Evolutionary conservation across 345 rosid genomes (phyloP), one percentile per base, ranked within the genome.

Genomic region (Gossypium arboreum): DNA sequence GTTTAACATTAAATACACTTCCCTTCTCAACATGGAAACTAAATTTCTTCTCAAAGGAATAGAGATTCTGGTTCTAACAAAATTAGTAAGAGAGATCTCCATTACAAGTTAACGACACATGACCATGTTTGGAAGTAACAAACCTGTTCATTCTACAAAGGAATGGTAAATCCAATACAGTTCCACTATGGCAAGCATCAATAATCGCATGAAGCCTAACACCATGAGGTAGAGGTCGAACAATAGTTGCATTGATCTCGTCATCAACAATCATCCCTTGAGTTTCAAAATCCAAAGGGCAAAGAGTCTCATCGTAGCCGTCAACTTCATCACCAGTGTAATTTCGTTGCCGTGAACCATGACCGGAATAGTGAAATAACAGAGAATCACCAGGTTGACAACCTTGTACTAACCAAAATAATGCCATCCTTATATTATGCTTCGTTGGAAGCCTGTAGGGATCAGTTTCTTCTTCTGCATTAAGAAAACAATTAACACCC

Each of bases 221-320:
- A 11, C 97, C 94, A 13, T 65, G 84, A 24, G 92, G 89, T 68
- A 92, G 92, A 66, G 97, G 97, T 57, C 87, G 88, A 13, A 90
- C 94, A 74, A 90, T 84, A 0, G 89, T 87, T 0, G 91, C 84
- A 77, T 94, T 92, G 13, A 90, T 91, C 81, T 90, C 96, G 81
- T 94, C 96, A 81, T 94, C 97, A 9, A 91, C 91, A 77, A 94
- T 89, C 98, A 92, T 91, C n/a, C 98, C 98, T 79, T 90, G 94
- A 65, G 94, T 90, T 85, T 94, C 93, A 72, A 91, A 94, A 81
- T 94, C 97, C 55, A 89, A 70, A 51, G 98, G 98, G 74, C 97
- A 91, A 2, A 94, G 81, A 8, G 97, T 92, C 83, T 94, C 97
- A 78, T 92, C 97, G 43, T 84, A 91, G 22, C 97, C 97, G 79